Conservation (phyloP, 345 rosid genomes). For the Moringa oleifera region DNA sequence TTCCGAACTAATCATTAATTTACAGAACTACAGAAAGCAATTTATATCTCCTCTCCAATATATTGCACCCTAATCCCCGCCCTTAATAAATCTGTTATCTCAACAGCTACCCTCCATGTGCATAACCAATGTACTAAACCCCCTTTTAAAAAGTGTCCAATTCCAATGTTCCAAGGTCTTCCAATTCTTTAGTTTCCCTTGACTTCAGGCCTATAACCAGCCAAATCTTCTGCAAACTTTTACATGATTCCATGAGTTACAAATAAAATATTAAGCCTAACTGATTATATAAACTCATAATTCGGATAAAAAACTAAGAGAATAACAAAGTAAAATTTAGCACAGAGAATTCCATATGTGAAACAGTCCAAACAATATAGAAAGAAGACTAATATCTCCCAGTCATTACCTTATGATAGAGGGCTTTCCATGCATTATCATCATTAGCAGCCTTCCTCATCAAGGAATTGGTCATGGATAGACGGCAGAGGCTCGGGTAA, state of each 20-base stretch:
- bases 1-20: no score
- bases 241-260: no score
- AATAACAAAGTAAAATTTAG: not conserved
- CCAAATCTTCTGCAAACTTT: no score
- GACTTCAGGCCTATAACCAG: no score
- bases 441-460: constrained; percentile 99
- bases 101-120: no score
- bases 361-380: not conserved
- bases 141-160: no score
- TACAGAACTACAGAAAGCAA: no score
- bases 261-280: no score
- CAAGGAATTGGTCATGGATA: constrained; percentile 95
- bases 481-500: constrained; percentile 86
- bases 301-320: not conserved
- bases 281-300: not conserved
- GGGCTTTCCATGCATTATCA: constrained; percentile 97
- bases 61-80: not conserved
- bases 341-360: not conserved
- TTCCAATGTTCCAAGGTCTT: no score
- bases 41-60: not conserved
- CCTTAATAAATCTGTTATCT: not conserved
- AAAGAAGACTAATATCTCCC: not conserved
- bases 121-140: no score
- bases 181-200: no score
- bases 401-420: constrained; percentile 74